A percentile compares a stretch with the other conserved stretches of the same genome.
Evolutionary conservation across 2,329 filamentous ascomycete species (phyloP).

Genomic region (Ramularia endophylla): DNA sequence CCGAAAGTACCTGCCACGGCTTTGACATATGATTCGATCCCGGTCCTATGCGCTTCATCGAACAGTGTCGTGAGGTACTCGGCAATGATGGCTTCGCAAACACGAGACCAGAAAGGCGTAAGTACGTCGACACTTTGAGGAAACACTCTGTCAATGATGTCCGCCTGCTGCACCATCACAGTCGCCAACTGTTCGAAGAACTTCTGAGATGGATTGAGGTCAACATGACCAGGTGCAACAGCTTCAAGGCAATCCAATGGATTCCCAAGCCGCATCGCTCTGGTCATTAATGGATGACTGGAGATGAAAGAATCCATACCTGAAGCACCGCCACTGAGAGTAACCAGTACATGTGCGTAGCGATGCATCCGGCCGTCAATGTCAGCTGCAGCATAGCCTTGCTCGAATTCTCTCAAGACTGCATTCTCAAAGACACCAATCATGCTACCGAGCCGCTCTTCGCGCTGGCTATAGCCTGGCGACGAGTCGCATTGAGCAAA

Average conservation of each 20-base stretch:
- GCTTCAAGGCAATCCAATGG: conserved; percentile 76
- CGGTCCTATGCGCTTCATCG: conserved; percentile 75
- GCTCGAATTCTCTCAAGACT: conserved; percentile 84
- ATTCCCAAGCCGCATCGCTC: conserved; percentile 64
- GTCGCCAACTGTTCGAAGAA: conserved; percentile 73
- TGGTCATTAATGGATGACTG: conserved; percentile 77
- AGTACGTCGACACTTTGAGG: conserved; percentile 64
- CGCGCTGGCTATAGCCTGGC: conserved; percentile 63
- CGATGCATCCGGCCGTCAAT: conserved; percentile 81
- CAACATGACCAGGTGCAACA: conserved; percentile 59
- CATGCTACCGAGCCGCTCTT: conserved; percentile 68
- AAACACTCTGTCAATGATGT: conserved; percentile 77
- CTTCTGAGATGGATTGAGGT: conserved; percentile 69
- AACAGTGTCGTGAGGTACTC: conserved; percentile 83
- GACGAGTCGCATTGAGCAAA: conserved; percentile 80
- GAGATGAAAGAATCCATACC: conserved; percentile 77
- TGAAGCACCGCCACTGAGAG: conserved; percentile 71
- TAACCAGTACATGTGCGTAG: conserved; percentile 79
- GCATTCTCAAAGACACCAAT: conserved; percentile 82
- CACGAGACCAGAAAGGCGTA: conserved; percentile 71
- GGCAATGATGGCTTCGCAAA: conserved; percentile 73
- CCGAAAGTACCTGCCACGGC: conserved; percentile 84
- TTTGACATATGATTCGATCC: conserved; percentile 71
- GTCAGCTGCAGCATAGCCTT: conserved; percentile 84
- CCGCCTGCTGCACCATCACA: conserved; percentile 76